phyloP scores from a whole-genome alignment of 805 yeast genomes.

The Kodamaea sagamina region DNA sequence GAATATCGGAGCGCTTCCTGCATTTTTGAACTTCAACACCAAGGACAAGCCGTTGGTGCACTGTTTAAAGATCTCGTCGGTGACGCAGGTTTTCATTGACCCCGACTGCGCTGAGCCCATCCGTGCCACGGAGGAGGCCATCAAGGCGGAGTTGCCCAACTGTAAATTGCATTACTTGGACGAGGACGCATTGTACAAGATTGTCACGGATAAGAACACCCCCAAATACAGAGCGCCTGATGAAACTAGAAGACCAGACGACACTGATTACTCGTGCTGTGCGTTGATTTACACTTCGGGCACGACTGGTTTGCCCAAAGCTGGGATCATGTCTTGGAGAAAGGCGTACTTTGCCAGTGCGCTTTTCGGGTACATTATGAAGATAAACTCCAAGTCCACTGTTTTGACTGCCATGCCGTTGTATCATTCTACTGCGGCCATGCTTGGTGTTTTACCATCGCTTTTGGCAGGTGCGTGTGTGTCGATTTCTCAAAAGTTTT shows the following conservation, averaged over 20 bases:
- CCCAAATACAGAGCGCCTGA: slow-evolving; percentile 59
- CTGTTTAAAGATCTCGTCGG: slow-evolving; percentile 69
- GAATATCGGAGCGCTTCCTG: slow-evolving; percentile 90
- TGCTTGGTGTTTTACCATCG: slow-evolving; percentile 77
- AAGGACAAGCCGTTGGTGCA: slow-evolving; percentile 75
- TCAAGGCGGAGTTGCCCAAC: slow-evolving; percentile 39
- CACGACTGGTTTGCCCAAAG: slow-evolving; percentile 92
- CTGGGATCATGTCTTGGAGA: slow-evolving; percentile 92
- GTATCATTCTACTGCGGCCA: slow-evolving; percentile 91
- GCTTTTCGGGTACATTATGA: slow-evolving; percentile 69
- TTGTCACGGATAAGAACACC: slow-evolving; percentile 40
- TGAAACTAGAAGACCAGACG: slow-evolving; percentile 56
- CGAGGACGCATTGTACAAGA: slow-evolving; percentile 49
- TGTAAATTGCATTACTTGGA: slow-evolving; percentile 50
- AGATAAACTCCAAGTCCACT: slow-evolving; percentile 52
- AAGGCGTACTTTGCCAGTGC: slow-evolving; percentile 72
- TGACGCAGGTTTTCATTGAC: slow-evolving; percentile 70
- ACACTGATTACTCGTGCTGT: slow-evolving; percentile 62
- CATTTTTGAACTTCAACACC: slow-evolving; percentile 81
- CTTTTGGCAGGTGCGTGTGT: slow-evolving; percentile 68
- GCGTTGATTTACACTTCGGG: slow-evolving; percentile 88
- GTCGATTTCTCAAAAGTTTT: slow-evolving; percentile 78
- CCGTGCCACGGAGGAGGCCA: slow-evolving; percentile 45
- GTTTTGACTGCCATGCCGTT: slow-evolving; percentile 93
- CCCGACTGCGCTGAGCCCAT: slow-evolving; percentile 62